These are phyloP conservation scores for Elsinoe batatas DNA, from an alignment of 2,329 filamentous ascomycete species.

Conservation along the genomic window DNA sequence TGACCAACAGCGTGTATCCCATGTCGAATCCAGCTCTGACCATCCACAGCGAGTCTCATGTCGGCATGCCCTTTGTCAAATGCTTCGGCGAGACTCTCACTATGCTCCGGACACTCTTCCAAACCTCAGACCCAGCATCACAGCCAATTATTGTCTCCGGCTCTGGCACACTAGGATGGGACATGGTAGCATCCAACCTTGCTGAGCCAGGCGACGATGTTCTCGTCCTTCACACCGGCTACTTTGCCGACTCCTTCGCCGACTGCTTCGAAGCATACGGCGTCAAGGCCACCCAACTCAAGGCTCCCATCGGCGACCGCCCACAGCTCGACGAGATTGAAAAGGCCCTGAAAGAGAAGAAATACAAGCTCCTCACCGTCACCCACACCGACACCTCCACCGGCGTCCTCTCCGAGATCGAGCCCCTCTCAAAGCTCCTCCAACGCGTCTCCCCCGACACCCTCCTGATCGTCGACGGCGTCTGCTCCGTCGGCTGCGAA, in stretches of 20 bases:
- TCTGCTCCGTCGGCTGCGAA: constrained; percentile 93
- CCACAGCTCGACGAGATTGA: constrained; percentile 83
- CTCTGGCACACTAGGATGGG: constrained; percentile 93
- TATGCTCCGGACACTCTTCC: constrained; percentile 87
- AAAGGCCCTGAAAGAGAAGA: constrained; percentile 75
- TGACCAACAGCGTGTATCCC: constrained; percentile 20
- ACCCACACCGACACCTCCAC: constrained; percentile 98
- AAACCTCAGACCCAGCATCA: constrained; percentile 68
- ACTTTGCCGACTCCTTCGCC: constrained; percentile 92
- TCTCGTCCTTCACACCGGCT: constrained; percentile 88
- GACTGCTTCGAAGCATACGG: constrained; percentile 89
- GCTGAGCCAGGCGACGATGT: constrained; percentile 82
- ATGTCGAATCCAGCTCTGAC: not conserved
- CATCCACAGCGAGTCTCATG: constrained; percentile 72
- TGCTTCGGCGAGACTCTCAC: constrained; percentile 83
- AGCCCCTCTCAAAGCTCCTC: constrained; percentile 72
- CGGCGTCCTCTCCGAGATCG: constrained; percentile 84
- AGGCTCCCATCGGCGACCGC: constrained; percentile 76
- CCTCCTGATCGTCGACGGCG: constrained; percentile 84
- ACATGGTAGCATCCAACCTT: constrained; percentile 88
- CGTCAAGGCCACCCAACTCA: constrained; percentile 78
- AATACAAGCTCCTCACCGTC: constrained; percentile 88
- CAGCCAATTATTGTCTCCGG: constrained; percentile 92
- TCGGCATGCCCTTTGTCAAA: constrained; percentile 78
- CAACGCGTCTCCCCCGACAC: constrained; percentile 83